These are phyloP conservation scores for Rhodotorula sp. DNA, from an alignment of 1,284 basidiomycete genomes.

Conservation along the genomic window DNA sequence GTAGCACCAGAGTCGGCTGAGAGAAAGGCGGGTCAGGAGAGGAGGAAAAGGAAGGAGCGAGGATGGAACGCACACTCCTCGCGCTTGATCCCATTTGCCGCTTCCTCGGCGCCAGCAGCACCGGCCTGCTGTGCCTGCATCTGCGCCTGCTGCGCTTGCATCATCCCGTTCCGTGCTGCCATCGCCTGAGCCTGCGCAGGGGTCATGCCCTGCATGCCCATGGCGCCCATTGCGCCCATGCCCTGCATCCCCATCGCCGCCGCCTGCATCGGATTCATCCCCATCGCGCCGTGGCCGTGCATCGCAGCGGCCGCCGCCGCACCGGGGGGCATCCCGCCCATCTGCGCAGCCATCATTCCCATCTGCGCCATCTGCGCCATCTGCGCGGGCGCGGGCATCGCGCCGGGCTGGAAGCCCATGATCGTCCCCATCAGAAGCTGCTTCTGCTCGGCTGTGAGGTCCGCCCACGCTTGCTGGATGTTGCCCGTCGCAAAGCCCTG, in stretches of 20 bases:
- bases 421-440: slow-evolving; percentile 46
- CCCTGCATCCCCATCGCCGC: slow-evolving; percentile 2
- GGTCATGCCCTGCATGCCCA: slow-evolving; percentile 1
- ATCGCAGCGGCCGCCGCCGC: not conserved
- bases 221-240: not conserved
- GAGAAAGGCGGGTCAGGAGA: not conserved
- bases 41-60: too few species aligned
- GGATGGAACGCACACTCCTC: slow-evolving; percentile 10
- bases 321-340: not conserved
- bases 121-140: slow-evolving; percentile 2
- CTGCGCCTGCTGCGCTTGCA: slow-evolving; percentile 5
- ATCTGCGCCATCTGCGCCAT: slow-evolving; percentile 26
- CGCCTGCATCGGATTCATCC: slow-evolving; percentile 4
- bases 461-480: slow-evolving; percentile 68
- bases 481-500: slow-evolving; percentile 60
- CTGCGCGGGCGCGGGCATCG: slow-evolving; percentile 22
- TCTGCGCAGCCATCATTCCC: slow-evolving; percentile 1
- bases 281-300: not conserved
- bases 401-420: slow-evolving; percentile 42
- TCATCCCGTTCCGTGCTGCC: not conserved
- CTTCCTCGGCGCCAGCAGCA: not conserved
- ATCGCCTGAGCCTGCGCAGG: slow-evolving; percentile 7
- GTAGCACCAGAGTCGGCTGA: not conserved
- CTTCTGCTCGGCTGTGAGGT: slow-evolving; percentile 45
- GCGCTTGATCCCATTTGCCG: not conserved